Evolutionary conservation across 208 protist genomes (phyloP), one percentile per base, ranked within the genome.

Genomic region (Leishmania tarentolae): DNA sequence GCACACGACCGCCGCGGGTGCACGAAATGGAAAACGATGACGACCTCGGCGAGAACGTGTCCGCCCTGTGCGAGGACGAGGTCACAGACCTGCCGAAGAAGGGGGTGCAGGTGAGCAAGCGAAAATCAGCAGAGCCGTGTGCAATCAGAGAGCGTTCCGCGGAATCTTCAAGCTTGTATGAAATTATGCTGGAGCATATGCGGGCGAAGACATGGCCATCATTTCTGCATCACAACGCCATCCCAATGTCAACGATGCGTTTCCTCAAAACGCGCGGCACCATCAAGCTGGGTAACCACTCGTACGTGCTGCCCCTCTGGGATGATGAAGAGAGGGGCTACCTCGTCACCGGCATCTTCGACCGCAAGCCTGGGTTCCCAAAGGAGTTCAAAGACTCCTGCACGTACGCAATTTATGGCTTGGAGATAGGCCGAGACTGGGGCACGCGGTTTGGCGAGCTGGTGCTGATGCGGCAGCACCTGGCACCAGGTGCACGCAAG

Each of bases 151-250:
- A 57, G 35, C 40, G 59, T 9, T 46, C 37, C 0, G 46, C 46
- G 28, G 24, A 28, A 9, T 6, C 13, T 42, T 28, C 73, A 31
- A 85, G 52, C 28, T 2, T 47, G 7, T 81, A 78, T 31, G 70
- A 70, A 6, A 24, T 78, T n/a, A 86, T 90, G 80, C 86, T 94
- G 69, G 50, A 79, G 56, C 57, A 87, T 72, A 84, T 95, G 71
- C 83, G 87, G 28, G 80, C 82, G 61, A 75, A 84, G 24, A 78
- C 81, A 28, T 80, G 82, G 24, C 92, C 87, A 11, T 84, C 87
- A 71, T 91, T 93, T 83, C 79, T 94, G n/a, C 94, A 97, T 57
- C 91, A 96, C 79, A 97, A 97, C 83, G 81, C 87, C 31, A 71
- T 94, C 52, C 44, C 90, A 31, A 82, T 87, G 7, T 71, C 74